Conservation (phyloP, 805 yeast genomes). For the Starmerella floricola region DNA sequence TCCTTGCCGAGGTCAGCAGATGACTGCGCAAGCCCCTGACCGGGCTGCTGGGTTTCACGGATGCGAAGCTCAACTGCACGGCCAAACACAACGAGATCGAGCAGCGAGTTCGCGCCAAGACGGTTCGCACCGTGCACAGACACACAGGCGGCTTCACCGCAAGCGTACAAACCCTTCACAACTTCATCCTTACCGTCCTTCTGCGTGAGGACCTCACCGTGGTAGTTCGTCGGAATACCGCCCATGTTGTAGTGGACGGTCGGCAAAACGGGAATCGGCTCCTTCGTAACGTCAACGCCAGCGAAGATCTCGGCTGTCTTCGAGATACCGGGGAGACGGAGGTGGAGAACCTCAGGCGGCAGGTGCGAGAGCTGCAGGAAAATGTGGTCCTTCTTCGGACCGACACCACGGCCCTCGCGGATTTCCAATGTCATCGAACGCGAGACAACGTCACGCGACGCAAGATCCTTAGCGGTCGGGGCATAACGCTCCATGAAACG, state of each 20-base stretch:
- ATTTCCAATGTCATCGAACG: constrained; percentile 98
- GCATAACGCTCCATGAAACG: constrained; percentile 99
- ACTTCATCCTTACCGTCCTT: constrained; percentile 79
- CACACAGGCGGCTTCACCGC: constrained; percentile 99
- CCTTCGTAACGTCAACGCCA: constrained; percentile 98
- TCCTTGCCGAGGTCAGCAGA: constrained; percentile 81
- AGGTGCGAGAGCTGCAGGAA: constrained; percentile 84
- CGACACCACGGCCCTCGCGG: constrained; percentile 98
- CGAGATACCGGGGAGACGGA: constrained; percentile 97
- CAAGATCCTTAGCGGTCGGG: constrained; percentile 95
- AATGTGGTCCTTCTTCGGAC: constrained; percentile 91
- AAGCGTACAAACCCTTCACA: constrained; percentile 87
- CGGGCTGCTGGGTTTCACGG: constrained; percentile 74
- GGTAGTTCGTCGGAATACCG: constrained; percentile 97
- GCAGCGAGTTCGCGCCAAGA: constrained; percentile 93
- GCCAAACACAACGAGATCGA: constrained; percentile 94
- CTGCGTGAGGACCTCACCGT: constrained; percentile 85
- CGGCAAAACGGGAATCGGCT: constrained; percentile 96
- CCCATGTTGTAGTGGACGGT: constrained; percentile 99
- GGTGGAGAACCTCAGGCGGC: constrained; percentile 82
- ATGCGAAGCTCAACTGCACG: constrained; percentile 95
- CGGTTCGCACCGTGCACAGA: constrained; percentile 99
- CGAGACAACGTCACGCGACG: constrained; percentile 96
- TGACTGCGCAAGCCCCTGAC: constrained; percentile 69
- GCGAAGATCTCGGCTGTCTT: constrained; percentile 97